Base-by-base conservation (phyloP, 2,329 filamentous ascomycete species). In the Curvularia eragrostidis region DNA sequence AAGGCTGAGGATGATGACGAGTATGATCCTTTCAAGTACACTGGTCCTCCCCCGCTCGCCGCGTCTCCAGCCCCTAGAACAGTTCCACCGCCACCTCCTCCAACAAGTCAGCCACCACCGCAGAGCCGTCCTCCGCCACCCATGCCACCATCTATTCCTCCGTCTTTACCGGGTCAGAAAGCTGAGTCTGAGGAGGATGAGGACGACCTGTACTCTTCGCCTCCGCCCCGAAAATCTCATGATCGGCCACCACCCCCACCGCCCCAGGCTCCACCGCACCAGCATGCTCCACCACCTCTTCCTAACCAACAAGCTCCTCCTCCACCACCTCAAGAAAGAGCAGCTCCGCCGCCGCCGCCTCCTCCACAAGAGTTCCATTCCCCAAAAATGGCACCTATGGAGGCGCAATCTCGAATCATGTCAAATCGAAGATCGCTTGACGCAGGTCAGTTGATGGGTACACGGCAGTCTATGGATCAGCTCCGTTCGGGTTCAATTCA, bases 391-490 rank as follows among this genome's bases (percentile, higher is more conserved):
- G 56, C 79, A 9, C 59, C 64, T 13, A 78, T 81, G 24, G 77
- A 78, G 9, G 72, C 78, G 47, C 81, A 79, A 21, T 59, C 77
- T n/a, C 77, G 79, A 52, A 79, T 80, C 46, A 77, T 79, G 21
- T 41, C 78, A 63, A 58, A 76, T 28, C 83, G 87, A 48, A 84
- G 86, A 70, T 92, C 89, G 12, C 68, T 88, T 50, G 91, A 95
- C 68, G 78, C 88, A 12, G 80, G 83, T 34, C 83, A 89, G 58
- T 78, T 77, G 15, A 74, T 79, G 26, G 79, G 76, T 52, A 72
- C 79, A 24, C 84, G 87, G 53, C 79, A 84, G 57, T 97, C 93
- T 3, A 86, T 91, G 77, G 95, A 99, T 65, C 81, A 90, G 54
- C 78, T 84, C 38, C 87, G 94, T 46, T 89, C 91, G 1, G 12